Evolutionary conservation across 257 asterid species (phyloP), one percentile per base, ranked within the genome.

Genomic region (Ophiorrhiza pumila): DNA sequence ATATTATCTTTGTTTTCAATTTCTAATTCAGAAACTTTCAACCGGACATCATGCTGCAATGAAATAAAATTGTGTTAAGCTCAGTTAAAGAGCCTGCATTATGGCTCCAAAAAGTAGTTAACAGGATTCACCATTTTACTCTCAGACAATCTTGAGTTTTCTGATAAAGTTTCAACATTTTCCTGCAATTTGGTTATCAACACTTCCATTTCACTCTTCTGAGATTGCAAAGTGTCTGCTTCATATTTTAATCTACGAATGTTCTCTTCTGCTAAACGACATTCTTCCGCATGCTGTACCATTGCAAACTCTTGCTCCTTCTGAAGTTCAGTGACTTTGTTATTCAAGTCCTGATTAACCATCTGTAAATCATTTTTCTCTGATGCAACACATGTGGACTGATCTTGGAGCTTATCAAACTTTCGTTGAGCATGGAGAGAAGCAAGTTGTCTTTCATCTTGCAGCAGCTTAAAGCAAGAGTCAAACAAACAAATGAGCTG

Each of bases 201-300:
- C 57, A 74, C 72, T 69, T 85, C 94, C 96, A 89, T 82, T 65
- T 89, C 94, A 63, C 69, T 82, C 80, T 85, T 91, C 85, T 87
- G 85, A 55, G 88, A 84, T 72, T 80, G 78, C 76, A 87, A 92
- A 74, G 62, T 71, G 80, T 84, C 87, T 59, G 73, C 86, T 81
- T 92, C 98, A 79, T 88, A 83, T 74, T 90, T 91, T 83, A 90
- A 80, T 75, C 87, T 90, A 76, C 78, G 81, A 55, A 87, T 87
- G 78, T 79, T 87, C 80, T 85, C 94, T 85, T 90, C 98, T 56
- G 90, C 87, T 80, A 90, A 81, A 69, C 82, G 90, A 77, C 96
- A 89, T 83, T 95, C 97, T 83, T 92, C 98, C 46, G 91, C 96
- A 74, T 95, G 97, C 84, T 92, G 97, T 78, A 89, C 97, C 96